Percentiles rank a stretch among this genome's conserved stretches.
phyloP scores from a whole-genome alignment of 192 early-diverging fungal species.

The Backusella sp. region DNA sequence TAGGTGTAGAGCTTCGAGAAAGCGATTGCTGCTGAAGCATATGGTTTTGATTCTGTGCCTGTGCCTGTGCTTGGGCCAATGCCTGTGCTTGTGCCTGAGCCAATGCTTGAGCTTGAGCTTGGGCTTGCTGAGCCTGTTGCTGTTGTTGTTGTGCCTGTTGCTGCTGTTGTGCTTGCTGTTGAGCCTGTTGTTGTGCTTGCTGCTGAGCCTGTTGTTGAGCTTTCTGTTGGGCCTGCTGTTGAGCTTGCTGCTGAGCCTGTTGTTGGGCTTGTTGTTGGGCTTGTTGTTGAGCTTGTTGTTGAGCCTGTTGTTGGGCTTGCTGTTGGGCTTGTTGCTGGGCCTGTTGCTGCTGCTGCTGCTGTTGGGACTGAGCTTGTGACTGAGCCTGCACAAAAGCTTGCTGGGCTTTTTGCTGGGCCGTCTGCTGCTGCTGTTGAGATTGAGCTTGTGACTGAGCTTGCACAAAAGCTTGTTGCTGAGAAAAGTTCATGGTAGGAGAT shows the following conservation, averaged over 20 bases:
- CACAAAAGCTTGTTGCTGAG: constrained; percentile 11
- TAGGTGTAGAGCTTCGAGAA: constrained; percentile 11
- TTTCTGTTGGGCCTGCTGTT: constrained; percentile 26
- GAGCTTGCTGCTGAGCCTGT: constrained; percentile 1
- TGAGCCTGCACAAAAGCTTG: constrained; percentile 8
- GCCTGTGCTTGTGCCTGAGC: constrained; percentile 12
- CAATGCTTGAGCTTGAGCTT: constrained; percentile 5
- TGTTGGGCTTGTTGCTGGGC: constrained; percentile 15
- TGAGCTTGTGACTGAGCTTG: constrained; percentile 6
- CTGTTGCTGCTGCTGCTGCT: background rate
- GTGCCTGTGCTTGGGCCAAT: constrained; percentile 2
- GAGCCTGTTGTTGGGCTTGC: constrained; percentile 8
- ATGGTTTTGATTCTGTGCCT: constrained; percentile 8
- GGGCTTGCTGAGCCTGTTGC: constrained; percentile 28
- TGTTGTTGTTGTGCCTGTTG: constrained; percentile 14
- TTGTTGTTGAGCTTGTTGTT: constrained; percentile 6
- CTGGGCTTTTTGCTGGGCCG: background rate
- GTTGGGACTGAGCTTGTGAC: background rate
- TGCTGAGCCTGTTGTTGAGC: constrained; percentile 28
- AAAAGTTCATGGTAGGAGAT: background rate
- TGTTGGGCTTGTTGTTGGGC: background rate
- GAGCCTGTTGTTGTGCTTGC: constrained; percentile 8
- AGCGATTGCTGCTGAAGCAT: background rate
- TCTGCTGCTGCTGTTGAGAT: constrained; percentile 1
- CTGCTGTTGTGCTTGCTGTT: constrained; percentile 25